These are phyloP conservation scores for Opeltia flavorubescens DNA, from an alignment of 495 filamentous ascomycete species.

Conservation along the genomic window DNA sequence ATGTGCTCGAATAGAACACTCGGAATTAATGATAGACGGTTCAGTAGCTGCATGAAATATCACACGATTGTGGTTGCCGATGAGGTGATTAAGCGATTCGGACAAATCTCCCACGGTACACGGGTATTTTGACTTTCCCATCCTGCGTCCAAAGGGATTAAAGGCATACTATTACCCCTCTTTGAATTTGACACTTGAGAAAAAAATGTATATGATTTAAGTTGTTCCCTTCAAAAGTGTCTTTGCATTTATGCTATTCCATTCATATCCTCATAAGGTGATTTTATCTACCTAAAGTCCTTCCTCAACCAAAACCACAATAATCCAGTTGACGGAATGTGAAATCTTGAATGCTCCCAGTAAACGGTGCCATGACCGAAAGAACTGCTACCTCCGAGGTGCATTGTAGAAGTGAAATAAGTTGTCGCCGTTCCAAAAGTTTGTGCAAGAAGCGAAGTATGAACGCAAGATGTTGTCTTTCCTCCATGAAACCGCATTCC, in stretches of 20 bases:
- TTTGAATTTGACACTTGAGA: no score
- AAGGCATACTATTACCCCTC: no score
- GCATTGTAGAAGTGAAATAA: background rate
- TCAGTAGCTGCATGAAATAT: no score
- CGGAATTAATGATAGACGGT: no score
- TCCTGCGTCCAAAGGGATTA: no score
- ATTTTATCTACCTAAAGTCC: background rate
- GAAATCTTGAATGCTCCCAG: background rate
- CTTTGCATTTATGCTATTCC: background rate
- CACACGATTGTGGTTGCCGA: no score
- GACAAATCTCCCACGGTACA: no score
- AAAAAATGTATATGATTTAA: background rate
- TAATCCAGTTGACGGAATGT: background rate
- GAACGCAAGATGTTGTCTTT: background rate
- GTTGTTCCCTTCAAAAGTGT: background rate
- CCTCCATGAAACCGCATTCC: no score
- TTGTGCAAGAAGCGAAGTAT: slow-evolving; percentile 1
- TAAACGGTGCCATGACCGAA: background rate
- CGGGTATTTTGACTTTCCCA: no score
- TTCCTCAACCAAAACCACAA: background rate
- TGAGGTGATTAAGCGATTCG: no score
- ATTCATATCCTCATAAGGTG: background rate
- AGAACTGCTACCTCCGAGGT: background rate
- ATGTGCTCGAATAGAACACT: no score
- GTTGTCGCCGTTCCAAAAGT: background rate